These are phyloP conservation scores for Lactifluus hygrophoroides DNA, from an alignment of 768 basidiomycete genomes.

Conservation along the genomic window DNA sequence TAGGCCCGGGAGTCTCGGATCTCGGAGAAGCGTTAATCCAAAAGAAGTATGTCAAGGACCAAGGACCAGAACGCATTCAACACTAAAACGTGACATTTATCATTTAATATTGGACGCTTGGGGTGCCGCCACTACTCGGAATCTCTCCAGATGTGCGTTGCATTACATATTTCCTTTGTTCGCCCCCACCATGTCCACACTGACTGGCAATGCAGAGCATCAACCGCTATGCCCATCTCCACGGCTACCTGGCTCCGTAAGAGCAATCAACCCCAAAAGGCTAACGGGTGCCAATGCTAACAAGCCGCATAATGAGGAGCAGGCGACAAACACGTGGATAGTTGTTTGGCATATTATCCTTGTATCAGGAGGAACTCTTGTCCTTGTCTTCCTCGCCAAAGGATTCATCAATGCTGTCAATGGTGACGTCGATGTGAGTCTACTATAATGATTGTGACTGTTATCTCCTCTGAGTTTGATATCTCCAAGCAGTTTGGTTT, in stretches of 20 bases:
- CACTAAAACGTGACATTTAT: no score
- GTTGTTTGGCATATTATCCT: constrained; percentile 30
- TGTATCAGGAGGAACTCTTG: constrained; percentile 30
- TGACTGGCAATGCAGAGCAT: not conserved
- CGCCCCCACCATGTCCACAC: not conserved
- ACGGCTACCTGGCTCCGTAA: not conserved
- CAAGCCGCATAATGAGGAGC: constrained; percentile 8
- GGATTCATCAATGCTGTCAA: constrained; percentile 60
- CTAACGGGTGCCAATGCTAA: not conserved
- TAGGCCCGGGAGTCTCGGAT: no score
- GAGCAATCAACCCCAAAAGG: not conserved
- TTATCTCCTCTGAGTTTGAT: not conserved
- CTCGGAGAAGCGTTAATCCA: not conserved
- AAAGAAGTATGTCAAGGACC: not conserved
- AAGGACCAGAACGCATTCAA: no score
- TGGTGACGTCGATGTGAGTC: constrained; percentile 57
- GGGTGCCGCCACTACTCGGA: no score
- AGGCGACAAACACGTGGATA: constrained; percentile 24
- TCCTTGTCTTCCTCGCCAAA: constrained; percentile 51
- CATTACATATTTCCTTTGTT: no score
- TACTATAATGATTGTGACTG: not conserved
- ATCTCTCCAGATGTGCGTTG: no score
- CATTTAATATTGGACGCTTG: no score
- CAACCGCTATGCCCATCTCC: not conserved
- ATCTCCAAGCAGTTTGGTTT: constrained; percentile 63